Evolutionary conservation across 1,139 yeast species (phyloP), one percentile per base, ranked within the genome.

Genomic region (Kluyveromyces sp.): DNA sequence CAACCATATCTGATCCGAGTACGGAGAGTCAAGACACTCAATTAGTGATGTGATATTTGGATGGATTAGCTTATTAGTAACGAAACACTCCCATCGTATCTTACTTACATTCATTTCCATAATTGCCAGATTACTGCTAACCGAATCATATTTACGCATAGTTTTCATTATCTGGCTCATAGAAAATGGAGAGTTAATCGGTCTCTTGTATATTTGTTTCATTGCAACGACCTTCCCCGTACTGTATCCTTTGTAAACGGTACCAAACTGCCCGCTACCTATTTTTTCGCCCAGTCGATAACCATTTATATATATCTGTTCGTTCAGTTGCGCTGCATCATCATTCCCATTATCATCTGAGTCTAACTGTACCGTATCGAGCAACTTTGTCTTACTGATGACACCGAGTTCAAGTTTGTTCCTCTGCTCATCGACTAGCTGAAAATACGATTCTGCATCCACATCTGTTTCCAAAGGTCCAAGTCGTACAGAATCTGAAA

Each of bases 241-340:
- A 4, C 50, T 44, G 7, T 44, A 39, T 3, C 60, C 62, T 45
- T 56, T 55, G 51, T 68, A 70, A 10, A 72, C 75, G 48, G 69
- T 68, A 7, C 74, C 74, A 53, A 65, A 71, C 10, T 72, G 72
- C 15, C 75, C 75, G 48, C 60, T 69, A 3, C 75, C 75, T 28
- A 69, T 46, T 15, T 50, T 48, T n/a, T 51, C 48, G 1, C 48
- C 56, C 21, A 62, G 35, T 21, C 48, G 48, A 43, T 56, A 61
- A 30, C 51, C 52, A 33, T 60, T 57, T 25, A 50, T 31, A 30
- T 31, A 26, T 7, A 30, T 45, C 8, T n/a, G 37, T n/a, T 25
- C 43, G 26, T 41, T 34, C 27, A 15, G 21, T 15, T 2, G 21
- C 21, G 21, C 21, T 15, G 1, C 21, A 15, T 38, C 41, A 10